Evolutionary conservation across 169 alveolate genomes (phyloP), one percentile per base, ranked within the genome.

Genomic region (Besnoitia besnoiti): DNA sequence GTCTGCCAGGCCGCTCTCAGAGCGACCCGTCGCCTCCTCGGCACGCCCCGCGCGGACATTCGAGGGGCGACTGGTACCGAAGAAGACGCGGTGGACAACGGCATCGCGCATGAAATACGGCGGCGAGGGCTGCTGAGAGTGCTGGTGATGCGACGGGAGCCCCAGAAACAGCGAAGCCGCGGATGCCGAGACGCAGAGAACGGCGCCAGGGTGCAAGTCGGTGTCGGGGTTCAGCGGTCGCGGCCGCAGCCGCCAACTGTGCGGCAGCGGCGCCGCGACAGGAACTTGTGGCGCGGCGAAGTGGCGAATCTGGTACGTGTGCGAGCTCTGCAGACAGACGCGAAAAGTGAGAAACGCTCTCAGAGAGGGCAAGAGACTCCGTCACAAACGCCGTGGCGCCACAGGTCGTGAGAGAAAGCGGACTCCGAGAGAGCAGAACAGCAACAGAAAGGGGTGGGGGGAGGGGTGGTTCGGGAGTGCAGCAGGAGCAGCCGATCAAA

Each of bases 201-300:
- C 87, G 21, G 87, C 87, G 40, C 87, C 87, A 4, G 87, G 87
- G 59, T 77, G 87, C 59, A 77, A 27, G 21, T 77, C 87, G 59
- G 35, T 77, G 21, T 19, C 49, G 37, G 55, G 61, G 30, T 77
- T 55, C 49, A 77, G 30, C 59, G 61, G 61, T 27, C 87, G 87
- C 44, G 87, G 87, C 30, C 49, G 87, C 33, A 77, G 55, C 40
- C 87, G 87, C 87, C 87, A 77, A 37, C 59, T 27, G 16, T 35
- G 87, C 59, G 87, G 12, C 55, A 42, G 61, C n/a, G 87, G 87
- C 49, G 61, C 49, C 16, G 87, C 87, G 3, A 39, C 49, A 5
- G 87, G 87, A n/a, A 77, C 87, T 40, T 77, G 87, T 0, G 87
- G 87, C 21, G 87, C 61, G 30, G 39, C 3, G 30, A 77, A 77